A percentile compares a stretch with the other conserved stretches of the same genome.
Conservation (phyloP, 2,329 filamentous ascomycete genomes). For the Colletotrichum destructivum region DNA sequence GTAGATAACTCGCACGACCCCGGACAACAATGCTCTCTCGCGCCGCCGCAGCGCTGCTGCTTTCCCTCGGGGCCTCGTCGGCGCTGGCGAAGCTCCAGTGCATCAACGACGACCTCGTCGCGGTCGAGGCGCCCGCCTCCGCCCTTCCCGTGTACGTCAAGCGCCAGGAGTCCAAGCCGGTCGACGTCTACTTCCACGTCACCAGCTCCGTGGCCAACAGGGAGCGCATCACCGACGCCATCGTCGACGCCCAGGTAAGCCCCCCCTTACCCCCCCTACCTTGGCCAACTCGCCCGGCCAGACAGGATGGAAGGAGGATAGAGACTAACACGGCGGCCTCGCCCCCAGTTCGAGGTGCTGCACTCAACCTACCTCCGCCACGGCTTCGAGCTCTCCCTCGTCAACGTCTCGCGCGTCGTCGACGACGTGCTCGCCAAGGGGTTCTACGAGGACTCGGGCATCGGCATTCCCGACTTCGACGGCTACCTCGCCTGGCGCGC, state of each 20-base stretch:
- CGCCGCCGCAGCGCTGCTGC: constrained; percentile 1
- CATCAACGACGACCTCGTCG: constrained; percentile 25
- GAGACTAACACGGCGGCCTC: background rate
- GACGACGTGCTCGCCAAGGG: constrained; percentile 32
- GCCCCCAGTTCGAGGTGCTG: constrained; percentile 33
- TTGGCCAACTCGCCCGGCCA: background rate
- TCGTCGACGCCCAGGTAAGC: constrained; percentile 31
- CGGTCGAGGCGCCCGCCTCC: constrained; percentile 2
- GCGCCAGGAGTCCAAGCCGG: constrained; percentile 42
- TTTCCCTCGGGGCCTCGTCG: constrained; percentile 12
- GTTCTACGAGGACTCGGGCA: constrained; percentile 26
- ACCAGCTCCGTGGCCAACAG: constrained; percentile 64
- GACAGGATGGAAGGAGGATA: too few species aligned
- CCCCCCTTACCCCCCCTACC: background rate
- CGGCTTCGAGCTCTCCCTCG: constrained; percentile 32
- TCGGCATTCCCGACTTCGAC: constrained; percentile 33
- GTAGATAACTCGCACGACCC: background rate
- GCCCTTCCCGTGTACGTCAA: constrained; percentile 15
- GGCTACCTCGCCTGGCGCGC: constrained; percentile 35
- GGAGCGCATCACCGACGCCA: constrained; percentile 25
- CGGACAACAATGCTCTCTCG: constrained; percentile 4
- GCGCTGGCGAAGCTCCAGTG: constrained; percentile 20
- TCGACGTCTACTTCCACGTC: constrained; percentile 63
- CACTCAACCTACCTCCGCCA: constrained; percentile 31
- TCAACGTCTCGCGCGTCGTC: constrained; percentile 37